A percentile compares a stretch with the other conserved stretches of the same genome.
Evolutionary conservation across 768 basidiomycete genomes (phyloP).

Genomic region (Russula ochroleuca): DNA sequence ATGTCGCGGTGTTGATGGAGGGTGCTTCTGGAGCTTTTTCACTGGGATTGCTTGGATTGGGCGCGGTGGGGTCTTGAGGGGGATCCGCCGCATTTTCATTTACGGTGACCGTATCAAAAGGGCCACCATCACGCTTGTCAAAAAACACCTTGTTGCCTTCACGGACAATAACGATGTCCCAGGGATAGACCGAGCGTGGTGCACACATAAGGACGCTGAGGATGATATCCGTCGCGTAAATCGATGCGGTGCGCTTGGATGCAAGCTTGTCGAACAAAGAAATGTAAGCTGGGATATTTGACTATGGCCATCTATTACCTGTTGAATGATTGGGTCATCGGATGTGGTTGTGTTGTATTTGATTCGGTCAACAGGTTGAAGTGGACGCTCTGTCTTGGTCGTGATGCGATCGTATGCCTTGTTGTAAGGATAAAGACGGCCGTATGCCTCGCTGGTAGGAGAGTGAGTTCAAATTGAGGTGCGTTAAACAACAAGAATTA

Average conservation of each 20-base stretch:
- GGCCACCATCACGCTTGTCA: slow-evolving; percentile 96
- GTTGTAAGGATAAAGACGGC: slow-evolving; percentile 88
- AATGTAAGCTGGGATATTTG: slow-evolving; percentile 16
- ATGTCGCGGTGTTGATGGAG: slow-evolving; percentile 89
- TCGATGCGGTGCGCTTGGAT: slow-evolving; percentile 70
- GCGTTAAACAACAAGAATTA: slow-evolving; percentile 40
- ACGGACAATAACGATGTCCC: slow-evolving; percentile 95
- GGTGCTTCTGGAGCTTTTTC: slow-evolving; percentile 74
- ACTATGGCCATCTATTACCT: slow-evolving; percentile 44
- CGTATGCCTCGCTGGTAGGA: slow-evolving; percentile 67
- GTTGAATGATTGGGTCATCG: slow-evolving; percentile 94
- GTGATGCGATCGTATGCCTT: slow-evolving; percentile 93
- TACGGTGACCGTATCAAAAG: slow-evolving; percentile 95
- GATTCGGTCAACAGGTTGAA: slow-evolving; percentile 90
- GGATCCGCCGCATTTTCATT: slow-evolving; percentile 98
- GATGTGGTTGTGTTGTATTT: slow-evolving; percentile 98
- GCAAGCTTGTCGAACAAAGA: slow-evolving; percentile 52
- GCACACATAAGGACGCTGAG: slow-evolving; percentile 95
- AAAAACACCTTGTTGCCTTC: slow-evolving; percentile 93
- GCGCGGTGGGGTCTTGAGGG: slow-evolving; percentile 74
- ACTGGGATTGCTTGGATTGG: slow-evolving; percentile 71
- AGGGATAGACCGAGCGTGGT: slow-evolving; percentile 91
- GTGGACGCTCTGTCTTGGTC: slow-evolving; percentile 85
- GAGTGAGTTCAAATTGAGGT: slow-evolving; percentile 7
- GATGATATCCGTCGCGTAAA: slow-evolving; percentile 95